Conservation (phyloP, 1,284 basidiomycete species). For the Coriolopsis trogii region DNA sequence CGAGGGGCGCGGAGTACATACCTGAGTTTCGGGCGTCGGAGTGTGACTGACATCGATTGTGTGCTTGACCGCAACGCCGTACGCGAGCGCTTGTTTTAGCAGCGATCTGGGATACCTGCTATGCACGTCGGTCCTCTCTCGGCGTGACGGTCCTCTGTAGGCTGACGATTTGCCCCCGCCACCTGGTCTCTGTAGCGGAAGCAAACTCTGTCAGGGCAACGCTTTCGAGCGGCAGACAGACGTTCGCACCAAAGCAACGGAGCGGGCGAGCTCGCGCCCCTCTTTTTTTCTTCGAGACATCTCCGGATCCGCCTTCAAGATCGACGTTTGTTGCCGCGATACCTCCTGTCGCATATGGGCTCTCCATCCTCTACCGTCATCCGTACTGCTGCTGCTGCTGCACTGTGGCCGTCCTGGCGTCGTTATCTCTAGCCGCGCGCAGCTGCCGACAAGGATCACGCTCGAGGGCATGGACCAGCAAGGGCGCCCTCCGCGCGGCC, state of each 20-base stretch:
- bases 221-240: slow-evolving; percentile 27
- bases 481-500: slow-evolving; percentile 19
- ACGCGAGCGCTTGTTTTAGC: slow-evolving; percentile 17
- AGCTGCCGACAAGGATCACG: slow-evolving; percentile 8
- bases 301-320: slow-evolving; percentile 15
- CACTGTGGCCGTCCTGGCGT: slow-evolving; percentile 22
- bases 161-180: slow-evolving; percentile 26
- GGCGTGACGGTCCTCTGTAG: slow-evolving; percentile 19
- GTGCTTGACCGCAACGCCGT: slow-evolving; percentile 20
- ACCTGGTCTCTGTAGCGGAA: slow-evolving; percentile 34
- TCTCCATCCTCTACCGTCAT: slow-evolving; percentile 26
- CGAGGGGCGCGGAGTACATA: slow-evolving; percentile 6
- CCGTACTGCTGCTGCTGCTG: slow-evolving; percentile 23
- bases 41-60: slow-evolving; percentile 28
- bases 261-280: slow-evolving; percentile 23
- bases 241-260: slow-evolving; percentile 27
- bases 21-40: slow-evolving; percentile 24
- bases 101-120: slow-evolving; percentile 22
- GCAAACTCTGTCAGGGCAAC: slow-evolving; percentile 39
- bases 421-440: slow-evolving; percentile 15
- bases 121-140: slow-evolving; percentile 24
- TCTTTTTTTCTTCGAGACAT: slow-evolving; percentile 24
- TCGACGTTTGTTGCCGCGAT: slow-evolving; percentile 25
- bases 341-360: slow-evolving; percentile 34
- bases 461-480: slow-evolving; percentile 18